Evolutionary conservation across 208 protist species (phyloP), one percentile per base, ranked within the genome.

Genomic region (Acanthamoeba triangularis): DNA sequence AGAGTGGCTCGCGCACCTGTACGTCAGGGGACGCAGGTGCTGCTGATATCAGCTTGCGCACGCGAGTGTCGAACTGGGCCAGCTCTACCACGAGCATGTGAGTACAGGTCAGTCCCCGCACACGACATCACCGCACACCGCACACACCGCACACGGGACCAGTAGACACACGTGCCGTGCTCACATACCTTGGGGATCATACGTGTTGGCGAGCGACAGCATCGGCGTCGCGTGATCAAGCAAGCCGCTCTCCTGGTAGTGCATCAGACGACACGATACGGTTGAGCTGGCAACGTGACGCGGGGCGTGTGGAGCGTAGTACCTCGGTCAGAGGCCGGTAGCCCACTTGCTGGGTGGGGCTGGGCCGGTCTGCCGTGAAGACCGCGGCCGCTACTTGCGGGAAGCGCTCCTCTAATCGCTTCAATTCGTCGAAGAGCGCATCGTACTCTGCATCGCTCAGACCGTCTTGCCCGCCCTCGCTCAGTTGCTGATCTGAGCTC

Each of bases 171-270:
- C 1, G 56, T n/a, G n/a, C n/a, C n/a, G 37, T 41, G 37, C 37
- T 3, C 37, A 41, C 37, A 41, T 63, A 67, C 52, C 90, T 37
- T 94, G 41, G 11, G 47, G 47, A n/a, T 94, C 91, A 33, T 94
- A 94, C 65, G 69, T 87, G 52, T 94, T 94, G 91, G 63, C 72
- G 44, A 94, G 72, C 33, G 91, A 94, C 18, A 94, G 91, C 91
- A 94, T 94, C 6, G 91, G 69, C 69, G 65, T 56, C 28, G 87
- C 87, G 61, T 93, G 87, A 23, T 67, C 59, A 28, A 93, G 65
- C 87, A 93, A n/a, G 7, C 25, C 41, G 56, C 44, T 78, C n/a
- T 33, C 56, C 63, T 93, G 25, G n/a, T 25, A 5, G 41, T 10
- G 23, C 23, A 49, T 11, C 13, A 37, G 44, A 82, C 18, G 72